Percentiles rank a stretch among this genome's conserved stretches.
These are phyloP conservation scores for Fusarium humuli DNA, from an alignment of 2,329 filamentous ascomycete species.

Conservation along the genomic window DNA sequence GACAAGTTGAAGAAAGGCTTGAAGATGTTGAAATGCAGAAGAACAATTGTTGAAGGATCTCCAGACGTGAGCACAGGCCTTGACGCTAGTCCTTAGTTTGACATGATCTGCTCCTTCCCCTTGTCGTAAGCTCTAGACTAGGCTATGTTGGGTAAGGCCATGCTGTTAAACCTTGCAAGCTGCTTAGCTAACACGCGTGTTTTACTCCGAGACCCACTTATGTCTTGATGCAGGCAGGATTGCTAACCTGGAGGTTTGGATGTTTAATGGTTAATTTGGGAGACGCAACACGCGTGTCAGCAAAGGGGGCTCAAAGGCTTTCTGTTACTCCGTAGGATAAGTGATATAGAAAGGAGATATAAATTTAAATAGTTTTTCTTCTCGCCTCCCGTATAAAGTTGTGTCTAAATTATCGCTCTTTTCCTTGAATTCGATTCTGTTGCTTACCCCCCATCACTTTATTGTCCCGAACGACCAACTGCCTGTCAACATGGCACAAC, in stretches of 20 bases:
- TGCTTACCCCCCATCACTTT: no score
- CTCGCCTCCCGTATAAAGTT: fast-evolving
- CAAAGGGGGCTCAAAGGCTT: fast-evolving
- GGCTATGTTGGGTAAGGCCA: fast-evolving
- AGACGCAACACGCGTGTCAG: slow-evolving; percentile 38
- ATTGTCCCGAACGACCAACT: no score
- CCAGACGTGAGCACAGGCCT: background rate
- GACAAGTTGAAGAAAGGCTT: background rate
- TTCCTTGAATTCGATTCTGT: no score
- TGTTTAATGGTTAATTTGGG: background rate
- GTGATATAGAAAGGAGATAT: background rate
- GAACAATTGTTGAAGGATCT: background rate
- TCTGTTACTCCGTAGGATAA: background rate
- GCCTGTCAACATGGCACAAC: slow-evolving; percentile 9
- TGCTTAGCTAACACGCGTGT: slow-evolving; percentile 39
- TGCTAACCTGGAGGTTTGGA: background rate
- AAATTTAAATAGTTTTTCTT: fast-evolving
- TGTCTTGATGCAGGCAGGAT: background rate
- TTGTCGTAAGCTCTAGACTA: background rate
- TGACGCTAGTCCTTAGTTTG: background rate
- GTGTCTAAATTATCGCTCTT: no score
- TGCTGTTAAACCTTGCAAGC: fast-evolving
- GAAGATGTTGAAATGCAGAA: background rate
- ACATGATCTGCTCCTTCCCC: background rate
- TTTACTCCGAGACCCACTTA: background rate